phyloP scores from a whole-genome alignment of 106 monocot genomes.

The Agapanthus africanus region DNA sequence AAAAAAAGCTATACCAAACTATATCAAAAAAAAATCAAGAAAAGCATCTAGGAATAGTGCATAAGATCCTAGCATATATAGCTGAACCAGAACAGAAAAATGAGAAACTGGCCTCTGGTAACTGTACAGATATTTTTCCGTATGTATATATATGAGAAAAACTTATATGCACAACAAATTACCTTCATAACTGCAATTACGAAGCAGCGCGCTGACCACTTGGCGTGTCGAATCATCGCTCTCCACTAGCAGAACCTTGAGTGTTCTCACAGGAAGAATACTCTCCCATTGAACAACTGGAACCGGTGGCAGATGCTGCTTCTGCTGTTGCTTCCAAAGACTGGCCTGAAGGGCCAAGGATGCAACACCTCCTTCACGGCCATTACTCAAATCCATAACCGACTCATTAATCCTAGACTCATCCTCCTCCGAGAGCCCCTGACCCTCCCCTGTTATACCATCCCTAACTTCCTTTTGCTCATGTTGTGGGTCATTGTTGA shows the following conservation, averaged over 20 bases:
- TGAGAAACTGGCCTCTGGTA: too few species aligned
- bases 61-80: conserved; percentile 3
- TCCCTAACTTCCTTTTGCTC: conserved; percentile 25
- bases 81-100: not conserved
- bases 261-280: conserved; percentile 74
- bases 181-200: conserved; percentile 98
- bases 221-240: conserved; percentile 92
- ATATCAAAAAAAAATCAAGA: not conserved
- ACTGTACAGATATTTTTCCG: too few species aligned
- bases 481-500: conserved; percentile 9
- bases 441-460: conserved; percentile 15
- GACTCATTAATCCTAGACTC: conserved; percentile 34
- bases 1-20: not conserved
- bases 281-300: conserved; percentile 66
- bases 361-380: conserved; percentile 5
- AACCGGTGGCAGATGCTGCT: conserved; percentile 23
- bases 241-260: conserved; percentile 88
- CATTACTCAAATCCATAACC: conserved; percentile 10
- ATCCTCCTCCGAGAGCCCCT: conserved; percentile 40
- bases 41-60: not conserved
- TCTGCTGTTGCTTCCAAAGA: conserved; percentile 24
- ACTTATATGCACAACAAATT: conserved; percentile 1
- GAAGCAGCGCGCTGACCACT: conserved; percentile 81
- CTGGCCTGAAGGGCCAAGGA: not conserved
- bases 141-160: too few species aligned